Evolutionary conservation across 768 basidiomycete species (phyloP), one percentile per base, ranked within the genome.

Genomic region (Hirschioporus abietinus): DNA sequence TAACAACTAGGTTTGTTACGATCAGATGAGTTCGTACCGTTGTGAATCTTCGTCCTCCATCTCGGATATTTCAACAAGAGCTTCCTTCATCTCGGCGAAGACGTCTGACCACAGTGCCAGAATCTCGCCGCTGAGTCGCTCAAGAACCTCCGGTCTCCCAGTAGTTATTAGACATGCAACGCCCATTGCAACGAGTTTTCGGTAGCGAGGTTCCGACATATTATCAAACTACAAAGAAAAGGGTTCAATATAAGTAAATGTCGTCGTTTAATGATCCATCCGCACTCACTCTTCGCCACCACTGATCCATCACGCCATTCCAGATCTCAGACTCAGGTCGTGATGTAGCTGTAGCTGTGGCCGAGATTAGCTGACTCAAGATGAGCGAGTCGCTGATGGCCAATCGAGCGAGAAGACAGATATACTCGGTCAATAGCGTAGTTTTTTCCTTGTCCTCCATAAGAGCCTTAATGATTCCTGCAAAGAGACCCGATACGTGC

Each of bases 101-200:
- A 95, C 94, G 68, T 95, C 94, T 52, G 90, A 78, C 94, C 94
- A 96, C 30, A 95, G 77, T 71, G 92, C 91, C 75, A 92, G 91
- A 26, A 93, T 86, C 70, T 95, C 94, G 2, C 81, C 83, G 17
- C 86, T 82, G 26, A 96, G 77, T 23, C 91, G 84, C 34, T 84
- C 80, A 10, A 96, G 84, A 12, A 94, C 87, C 71, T 92, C 89
- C 0, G 83, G 82, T 24, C 86, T 84, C 15, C 86, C 92, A 0
- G 92, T 93, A 0, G 91, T 85, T 36, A 92, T 87, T 2, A 96
- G 82, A 59, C 84, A 80, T 1, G 92, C 91, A 59, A 92, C 85
- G 1, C 90, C 93, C 81, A 96, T 89, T 12, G 93, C 92, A 26
- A 86, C 79, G 66, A 96, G 80, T 78, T 96, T 96, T 66, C 95